Base-by-base conservation (phyloP, 2,329 filamentous ascomycete genomes). In the Furcasterigmium sp. region DNA sequence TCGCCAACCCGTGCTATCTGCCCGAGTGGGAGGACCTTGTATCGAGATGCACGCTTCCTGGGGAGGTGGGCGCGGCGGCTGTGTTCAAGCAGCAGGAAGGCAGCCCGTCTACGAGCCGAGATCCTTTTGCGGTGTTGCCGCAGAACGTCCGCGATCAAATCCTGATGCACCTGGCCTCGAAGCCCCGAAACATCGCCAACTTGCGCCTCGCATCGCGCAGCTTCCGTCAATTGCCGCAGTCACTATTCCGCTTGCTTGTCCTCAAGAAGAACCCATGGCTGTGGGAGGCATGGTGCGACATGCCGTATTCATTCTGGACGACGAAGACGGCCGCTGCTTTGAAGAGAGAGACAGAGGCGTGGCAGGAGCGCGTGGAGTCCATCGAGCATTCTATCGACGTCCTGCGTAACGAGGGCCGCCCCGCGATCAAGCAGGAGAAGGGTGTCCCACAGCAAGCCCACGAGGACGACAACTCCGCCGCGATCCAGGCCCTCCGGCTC, bases 211-310 rank as follows among this genome's bases (percentile, higher is more conserved):
- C 39, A 11, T 41, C 39, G 8, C 28, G 15, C n/a, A 15, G 26
- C 18, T 41, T 41, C 47, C 37, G 19, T 8, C 15, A 29, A 3
- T 21, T 44, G 2, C 39, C 46, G 11, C 41, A 39, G 20, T 45
- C 41, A 2, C 32, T 37, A 14, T 48, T 48, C 29, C 37, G 28
- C 11, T 26, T 14, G 3, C 32, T 37, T 3, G 32, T 50, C 20
- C 15, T 41, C 9, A 35, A 32, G 9, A 26, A 39, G 9, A 44
- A 40, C 43, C 48, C 48, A 13, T 50, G 48, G 48, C 37, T 48
- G n/a, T 50, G 48, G 46, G 48, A 50, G 19, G 29, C 39, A 2
- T 50, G 48, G 48, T 48, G 46, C 42, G 28, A 17, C 2, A 36
- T 42, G 6, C 44, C 48, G 1, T 46, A 48, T 15, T 38, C 46